These are phyloP conservation scores for Alternaria viburni DNA, from an alignment of 2,329 filamentous ascomycete genomes.

Conservation along the genomic window DNA sequence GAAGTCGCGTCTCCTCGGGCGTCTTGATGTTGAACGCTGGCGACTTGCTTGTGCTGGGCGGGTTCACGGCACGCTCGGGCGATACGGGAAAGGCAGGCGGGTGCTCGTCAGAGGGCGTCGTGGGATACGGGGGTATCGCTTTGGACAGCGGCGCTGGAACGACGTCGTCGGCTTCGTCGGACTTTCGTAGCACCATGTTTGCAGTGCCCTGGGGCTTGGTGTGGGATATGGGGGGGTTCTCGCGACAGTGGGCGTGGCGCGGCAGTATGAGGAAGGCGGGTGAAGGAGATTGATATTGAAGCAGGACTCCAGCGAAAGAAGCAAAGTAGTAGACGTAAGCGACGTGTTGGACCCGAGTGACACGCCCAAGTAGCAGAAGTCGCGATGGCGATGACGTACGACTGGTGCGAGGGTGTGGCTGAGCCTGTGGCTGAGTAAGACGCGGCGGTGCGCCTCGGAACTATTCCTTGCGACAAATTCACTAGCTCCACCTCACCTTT, in stretches of 20 bases:
- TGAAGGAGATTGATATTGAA: background rate
- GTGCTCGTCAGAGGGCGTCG: slow-evolving; percentile 47
- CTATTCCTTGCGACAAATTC: slow-evolving; percentile 9
- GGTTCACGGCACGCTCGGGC: slow-evolving; percentile 32
- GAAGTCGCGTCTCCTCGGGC: slow-evolving; percentile 29
- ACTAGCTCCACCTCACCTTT: slow-evolving; percentile 8
- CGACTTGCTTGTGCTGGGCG: slow-evolving; percentile 43
- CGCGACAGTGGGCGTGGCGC: background rate
- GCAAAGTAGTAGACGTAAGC: background rate
- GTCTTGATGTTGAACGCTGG: slow-evolving; percentile 51
- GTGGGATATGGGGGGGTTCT: background rate
- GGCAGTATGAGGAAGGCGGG: background rate
- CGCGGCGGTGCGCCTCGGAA: background rate
- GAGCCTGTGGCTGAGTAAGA: background rate
- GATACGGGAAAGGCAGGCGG: slow-evolving; percentile 30
- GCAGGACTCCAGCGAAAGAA: background rate
- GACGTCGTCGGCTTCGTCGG: slow-evolving; percentile 43
- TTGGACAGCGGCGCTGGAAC: slow-evolving; percentile 50
- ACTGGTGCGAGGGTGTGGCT: background rate
- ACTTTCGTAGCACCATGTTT: slow-evolving; percentile 56
- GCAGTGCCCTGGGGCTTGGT: background rate
- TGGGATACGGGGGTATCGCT: slow-evolving; percentile 55
- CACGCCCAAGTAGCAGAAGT: slow-evolving; percentile 6
- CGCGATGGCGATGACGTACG: slow-evolving; percentile 19
- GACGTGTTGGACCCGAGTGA: background rate